Evolutionary conservation across 2,329 filamentous ascomycete genomes (phyloP), one percentile per base, ranked within the genome.

Genomic region (Alternaria rosae): DNA sequence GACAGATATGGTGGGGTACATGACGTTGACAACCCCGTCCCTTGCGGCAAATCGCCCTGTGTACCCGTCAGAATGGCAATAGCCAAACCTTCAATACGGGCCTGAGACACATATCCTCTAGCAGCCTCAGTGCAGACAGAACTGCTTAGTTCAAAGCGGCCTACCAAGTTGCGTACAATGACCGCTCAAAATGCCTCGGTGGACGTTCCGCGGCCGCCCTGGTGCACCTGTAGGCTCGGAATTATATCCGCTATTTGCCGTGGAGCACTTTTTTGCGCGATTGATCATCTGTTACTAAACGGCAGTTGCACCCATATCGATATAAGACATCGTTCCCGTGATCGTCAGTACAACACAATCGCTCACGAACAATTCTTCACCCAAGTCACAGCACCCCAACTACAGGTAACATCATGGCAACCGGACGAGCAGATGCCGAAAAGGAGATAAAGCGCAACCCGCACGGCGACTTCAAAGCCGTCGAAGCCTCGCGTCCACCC

Each of bases 381-480:
- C 25, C 6, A 8, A 11, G 9, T 20, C 15, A 5, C 35, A 53
- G 25, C 13, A 41, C 44, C 9, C 17, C 47, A n/a, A 51, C 41
- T 20, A 45, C 26, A 35, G 15, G 15, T 17, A 6, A 5, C 61
- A 51, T 2, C 28, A 72, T 72, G 69, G 67, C 68, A 15, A 51
- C 69, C 20, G 65, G 78, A 38, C 81, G 80, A 74, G 63, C 78
- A 66, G 83, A 85, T 60, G 78, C 80, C 23, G 83, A 85, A 67
- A 79, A 81, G 20, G 67, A 76, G 38, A 76, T 84, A 67, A 82
- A 88, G 75, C 87, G 88, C 75, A 91, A 91, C 78, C 88, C 87
- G 2, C 90, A 92, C 79, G 86, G 86, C 3, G 89, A 94, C 82
- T 94, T 94, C 83, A 91, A 92, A 74, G 79, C 82, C 20, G 88